Conservation (phyloP, 1,284 basidiomycete genomes). For the Cutaneotrichosporon cutaneum region DNA sequence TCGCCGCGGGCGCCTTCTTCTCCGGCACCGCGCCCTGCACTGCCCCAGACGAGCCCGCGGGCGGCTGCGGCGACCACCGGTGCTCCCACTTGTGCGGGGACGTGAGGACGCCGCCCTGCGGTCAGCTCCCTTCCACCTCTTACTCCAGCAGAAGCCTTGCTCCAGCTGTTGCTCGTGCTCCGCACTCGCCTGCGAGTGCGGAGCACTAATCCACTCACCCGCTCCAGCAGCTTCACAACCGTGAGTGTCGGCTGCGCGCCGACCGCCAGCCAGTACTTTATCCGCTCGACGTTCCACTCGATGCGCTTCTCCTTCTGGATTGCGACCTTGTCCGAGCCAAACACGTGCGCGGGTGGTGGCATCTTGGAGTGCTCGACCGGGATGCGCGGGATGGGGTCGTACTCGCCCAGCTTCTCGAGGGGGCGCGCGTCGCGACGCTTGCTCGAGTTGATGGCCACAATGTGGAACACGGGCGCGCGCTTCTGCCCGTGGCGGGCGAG, state of each 20-base stretch:
- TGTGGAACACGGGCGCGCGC: slow-evolving; percentile 78
- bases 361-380: slow-evolving; percentile 23
- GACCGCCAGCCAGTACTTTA: slow-evolving; percentile 81
- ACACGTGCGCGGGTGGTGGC: slow-evolving; percentile 47
- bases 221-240: slow-evolving; percentile 72
- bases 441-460: slow-evolving; percentile 75
- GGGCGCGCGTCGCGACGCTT: slow-evolving; percentile 82
- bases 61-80: slow-evolving; percentile 27
- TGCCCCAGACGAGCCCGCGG: background rate
- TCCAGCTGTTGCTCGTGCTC: too few species aligned
- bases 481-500: slow-evolving; percentile 79
- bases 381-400: slow-evolving; percentile 64
- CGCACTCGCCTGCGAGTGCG: too few species aligned
- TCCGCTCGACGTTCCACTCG: slow-evolving; percentile 85
- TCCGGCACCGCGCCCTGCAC: slow-evolving; percentile 1
- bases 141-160: too few species aligned
- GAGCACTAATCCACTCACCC: slow-evolving; percentile 60
- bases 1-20: background rate
- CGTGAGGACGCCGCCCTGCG: slow-evolving; percentile 42
- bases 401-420: slow-evolving; percentile 83
- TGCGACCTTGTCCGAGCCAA: slow-evolving; percentile 25
- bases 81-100: slow-evolving; percentile 49
- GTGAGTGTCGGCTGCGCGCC: slow-evolving; percentile 80
- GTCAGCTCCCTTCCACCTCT: slow-evolving; percentile 14
- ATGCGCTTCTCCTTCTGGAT: slow-evolving; percentile 64